Evolutionary conservation across 139 green algal species (phyloP), one percentile per base, ranked within the genome.

Genomic region (Chlamydomonas schloesseri): DNA sequence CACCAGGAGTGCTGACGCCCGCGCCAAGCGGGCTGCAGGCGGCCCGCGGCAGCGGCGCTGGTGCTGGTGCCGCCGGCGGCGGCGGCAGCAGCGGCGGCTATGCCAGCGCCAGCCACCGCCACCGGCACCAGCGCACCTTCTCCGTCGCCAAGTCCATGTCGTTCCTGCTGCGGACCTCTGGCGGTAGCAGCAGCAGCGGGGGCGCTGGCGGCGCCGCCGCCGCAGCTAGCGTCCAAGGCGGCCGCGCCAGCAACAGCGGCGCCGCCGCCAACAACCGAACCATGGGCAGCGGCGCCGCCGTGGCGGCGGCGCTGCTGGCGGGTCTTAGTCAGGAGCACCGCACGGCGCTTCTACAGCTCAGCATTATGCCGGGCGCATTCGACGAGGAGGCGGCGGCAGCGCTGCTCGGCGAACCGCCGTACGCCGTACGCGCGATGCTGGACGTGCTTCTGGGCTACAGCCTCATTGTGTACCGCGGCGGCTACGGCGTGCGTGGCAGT

Each of bases 391-490:
- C 21, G 29, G 85, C 85, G 33, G 79, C 77, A 28, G 77, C 85
- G 57, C 33, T 89, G 85, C 76, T 89, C 37, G 84, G 73, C 60
- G 33, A 77, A 20, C 81, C 74, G 74, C 65, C 50, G 33, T 89
- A 84, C 67, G 74, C 84, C 31, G 84, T 73, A 64, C 73, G 84
- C 2, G 47, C 84, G 33, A 0, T 69, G 65, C 57, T 89, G 67
- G 84, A 89, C 33, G 50, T 84, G 28, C 67, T 89, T 55, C 58
- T 84, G 55, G 84, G 84, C 28, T 84, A 73, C 84, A 81, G 58
- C 64, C 42, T 88, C 33, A 37, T 88, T 24, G 70, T 68, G 50
- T 73, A 24, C 34, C 67, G 80, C 26, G 50, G 67, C 34, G 36
- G 57, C 34, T 50, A 33, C 29, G 76, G 76, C 24, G 8, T 37